Percentiles rank a stretch among this genome's conserved stretches.
phyloP scores from a whole-genome alignment of 768 basidiomycete genomes.

The Hemileccinum rubropunctum region DNA sequence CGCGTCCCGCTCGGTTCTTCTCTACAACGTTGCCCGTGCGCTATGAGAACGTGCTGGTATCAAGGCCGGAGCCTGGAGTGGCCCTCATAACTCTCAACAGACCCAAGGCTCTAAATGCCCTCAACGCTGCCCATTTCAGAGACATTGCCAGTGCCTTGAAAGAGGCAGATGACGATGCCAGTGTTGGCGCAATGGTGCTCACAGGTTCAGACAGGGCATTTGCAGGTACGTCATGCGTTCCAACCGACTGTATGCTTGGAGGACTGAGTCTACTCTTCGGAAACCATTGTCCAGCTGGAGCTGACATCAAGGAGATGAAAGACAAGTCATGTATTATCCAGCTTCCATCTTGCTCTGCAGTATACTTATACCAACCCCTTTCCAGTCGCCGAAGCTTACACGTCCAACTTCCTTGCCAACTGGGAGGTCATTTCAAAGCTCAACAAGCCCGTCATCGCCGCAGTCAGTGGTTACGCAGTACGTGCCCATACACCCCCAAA shows the following conservation, averaged over 20 bases:
- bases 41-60: conserved; percentile 68
- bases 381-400: conserved; percentile 83
- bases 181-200: conserved; percentile 81
- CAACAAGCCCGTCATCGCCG: conserved; percentile 93
- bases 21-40: conserved; percentile 31
- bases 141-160: conserved; percentile 79
- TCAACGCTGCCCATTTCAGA: conserved; percentile 73
- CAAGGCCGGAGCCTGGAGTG: conserved; percentile 65
- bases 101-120: conserved; percentile 87
- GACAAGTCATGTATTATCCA: conserved; percentile 79
- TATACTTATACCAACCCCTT: neutral
- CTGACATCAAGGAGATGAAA: conserved; percentile 99
- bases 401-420: conserved; percentile 77
- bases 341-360: neutral
- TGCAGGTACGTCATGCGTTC: conserved; percentile 58
- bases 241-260: neutral
- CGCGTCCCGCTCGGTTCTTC: conserved; percentile 16
- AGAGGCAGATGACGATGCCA: conserved; percentile 66
- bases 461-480: conserved; percentile 92
- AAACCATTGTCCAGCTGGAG: conserved; percentile 61
- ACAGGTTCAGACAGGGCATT: conserved; percentile 94
- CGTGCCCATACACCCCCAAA: conserved; percentile 28
- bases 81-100: conserved; percentile 86
- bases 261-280: neutral
- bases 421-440: conserved; percentile 75